phyloP scores from a whole-genome alignment of 1,139 yeast genomes.

The Saccharomyces hybrid region DNA sequence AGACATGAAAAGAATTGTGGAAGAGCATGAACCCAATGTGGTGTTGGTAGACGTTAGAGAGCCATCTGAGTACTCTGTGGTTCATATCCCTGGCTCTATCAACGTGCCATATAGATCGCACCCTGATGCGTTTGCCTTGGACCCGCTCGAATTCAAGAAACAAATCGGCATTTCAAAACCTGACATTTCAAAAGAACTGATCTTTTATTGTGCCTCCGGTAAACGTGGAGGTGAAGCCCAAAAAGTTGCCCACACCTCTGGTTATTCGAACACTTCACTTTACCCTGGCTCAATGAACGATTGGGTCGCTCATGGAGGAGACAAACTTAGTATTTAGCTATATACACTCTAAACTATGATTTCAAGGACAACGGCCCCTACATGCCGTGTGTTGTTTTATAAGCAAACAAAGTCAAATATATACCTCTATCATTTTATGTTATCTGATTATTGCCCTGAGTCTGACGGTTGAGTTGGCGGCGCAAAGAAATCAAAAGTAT shows the following conservation, averaged over 20 bases:
- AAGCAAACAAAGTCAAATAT: background rate
- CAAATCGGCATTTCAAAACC: constrained; percentile 83
- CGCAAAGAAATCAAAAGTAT: background rate
- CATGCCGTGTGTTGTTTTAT: background rate
- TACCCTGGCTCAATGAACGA: constrained; percentile 82
- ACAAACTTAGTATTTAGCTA: constrained; percentile 8
- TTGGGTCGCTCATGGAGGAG: constrained; percentile 50
- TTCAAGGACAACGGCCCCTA: no score
- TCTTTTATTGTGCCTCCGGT: constrained; percentile 90
- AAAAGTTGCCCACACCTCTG: constrained; percentile 79
- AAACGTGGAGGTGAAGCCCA: constrained; percentile 86
- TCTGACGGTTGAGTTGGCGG: background rate
- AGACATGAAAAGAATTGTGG: constrained; percentile 45
- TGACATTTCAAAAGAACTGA: constrained; percentile 53
- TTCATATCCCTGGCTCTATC: constrained; percentile 70
- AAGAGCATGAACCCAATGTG: constrained; percentile 37
- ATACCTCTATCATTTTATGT: background rate
- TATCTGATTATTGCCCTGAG: background rate
- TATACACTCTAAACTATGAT: background rate
- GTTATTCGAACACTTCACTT: constrained; percentile 68
- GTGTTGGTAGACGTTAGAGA: constrained; percentile 86
- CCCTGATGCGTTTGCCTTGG: constrained; percentile 82
- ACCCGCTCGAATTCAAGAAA: constrained; percentile 67
- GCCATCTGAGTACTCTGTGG: constrained; percentile 59
- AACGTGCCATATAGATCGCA: constrained; percentile 85